Evolutionary conservation across 768 basidiomycete genomes (phyloP).

Genomic region (Pulveroboletus sp.): DNA sequence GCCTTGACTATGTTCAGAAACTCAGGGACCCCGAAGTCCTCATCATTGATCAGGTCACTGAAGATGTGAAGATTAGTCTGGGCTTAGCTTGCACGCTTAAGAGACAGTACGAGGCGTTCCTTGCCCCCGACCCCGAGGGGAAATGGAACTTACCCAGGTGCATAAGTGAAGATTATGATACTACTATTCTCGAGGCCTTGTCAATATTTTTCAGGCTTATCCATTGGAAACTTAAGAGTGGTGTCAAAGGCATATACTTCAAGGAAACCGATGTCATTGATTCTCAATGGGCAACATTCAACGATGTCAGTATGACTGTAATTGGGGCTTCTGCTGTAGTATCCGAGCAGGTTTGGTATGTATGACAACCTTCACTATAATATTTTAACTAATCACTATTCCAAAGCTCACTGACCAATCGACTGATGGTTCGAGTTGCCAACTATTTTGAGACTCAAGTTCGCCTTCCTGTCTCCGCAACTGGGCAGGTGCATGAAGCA

Average conservation of each 20-base stretch:
- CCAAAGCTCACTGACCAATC: slow-evolving; percentile 82
- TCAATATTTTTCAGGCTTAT: slow-evolving; percentile 89
- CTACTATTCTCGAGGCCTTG: slow-evolving; percentile 81
- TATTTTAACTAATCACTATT: neutral
- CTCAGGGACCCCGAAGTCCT: slow-evolving; percentile 84
- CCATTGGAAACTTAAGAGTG: slow-evolving; percentile 94
- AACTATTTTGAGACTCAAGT: slow-evolving; percentile 96
- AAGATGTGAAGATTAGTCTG: slow-evolving; percentile 87
- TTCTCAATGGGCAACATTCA: slow-evolving; percentile 92
- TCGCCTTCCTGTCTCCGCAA: slow-evolving; percentile 55
- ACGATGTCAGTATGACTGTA: slow-evolving; percentile 84
- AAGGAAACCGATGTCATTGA: slow-evolving; percentile 98
- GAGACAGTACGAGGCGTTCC: slow-evolving; percentile 88
- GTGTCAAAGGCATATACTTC: slow-evolving; percentile 88
- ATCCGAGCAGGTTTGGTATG: slow-evolving; percentile 93
- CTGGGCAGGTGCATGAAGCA: slow-evolving; percentile 24
- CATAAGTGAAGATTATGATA: slow-evolving; percentile 86
- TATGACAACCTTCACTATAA: neutral
- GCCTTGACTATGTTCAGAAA: slow-evolving; percentile 84
- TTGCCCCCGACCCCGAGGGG: slow-evolving; percentile 78
- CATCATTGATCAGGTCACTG: slow-evolving; percentile 91
- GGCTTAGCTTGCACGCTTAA: slow-evolving; percentile 94
- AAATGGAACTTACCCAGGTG: slow-evolving; percentile 89
- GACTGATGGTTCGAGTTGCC: slow-evolving; percentile 86
- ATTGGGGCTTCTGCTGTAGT: slow-evolving; percentile 85